These are phyloP conservation scores for Phytophthora macrochlamydospora DNA, from an alignment of 352 stramenopile species.

Conservation along the genomic window DNA sequence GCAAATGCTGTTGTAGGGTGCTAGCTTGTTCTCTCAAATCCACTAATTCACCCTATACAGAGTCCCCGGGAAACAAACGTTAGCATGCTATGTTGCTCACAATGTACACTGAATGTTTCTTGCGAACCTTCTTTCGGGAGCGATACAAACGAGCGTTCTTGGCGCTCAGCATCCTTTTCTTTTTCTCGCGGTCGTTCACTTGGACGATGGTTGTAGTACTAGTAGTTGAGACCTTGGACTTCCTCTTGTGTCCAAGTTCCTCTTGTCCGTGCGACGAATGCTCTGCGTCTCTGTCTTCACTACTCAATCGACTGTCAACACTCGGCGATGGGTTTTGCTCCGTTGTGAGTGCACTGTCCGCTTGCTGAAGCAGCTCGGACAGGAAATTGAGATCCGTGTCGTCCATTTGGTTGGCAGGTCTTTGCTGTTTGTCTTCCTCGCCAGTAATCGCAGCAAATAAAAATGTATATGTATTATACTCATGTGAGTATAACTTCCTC, in stretches of 20 bases:
- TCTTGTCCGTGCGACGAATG: neutral
- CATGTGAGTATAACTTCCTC: too few relatives aligned
- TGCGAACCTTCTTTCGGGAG: constrained; percentile 43
- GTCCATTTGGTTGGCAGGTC: constrained; percentile 13
- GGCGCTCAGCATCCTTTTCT: constrained; percentile 34
- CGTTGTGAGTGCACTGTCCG: constrained; percentile 14
- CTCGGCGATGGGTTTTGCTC: neutral
- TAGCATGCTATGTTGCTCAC: neutral
- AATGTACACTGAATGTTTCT: neutral
- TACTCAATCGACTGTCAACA: neutral
- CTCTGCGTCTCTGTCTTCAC: neutral
- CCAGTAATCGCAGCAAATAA: too few relatives aligned
- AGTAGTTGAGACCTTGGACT: neutral
- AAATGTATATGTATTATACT: too few relatives aligned
- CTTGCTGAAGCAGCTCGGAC: constrained; percentile 52
- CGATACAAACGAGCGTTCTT: constrained; percentile 49
- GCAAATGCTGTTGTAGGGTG: constrained; percentile 26
- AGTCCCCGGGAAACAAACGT: neutral
- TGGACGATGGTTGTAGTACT: constrained; percentile 1
- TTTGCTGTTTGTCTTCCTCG: neutral
- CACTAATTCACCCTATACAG: constrained; percentile 23
- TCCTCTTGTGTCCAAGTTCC: constrained; percentile 2
- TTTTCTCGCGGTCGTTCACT: constrained; percentile 27
- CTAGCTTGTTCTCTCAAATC: constrained; percentile 26
- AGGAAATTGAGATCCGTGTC: constrained; percentile 44